phyloP scores from a whole-genome alignment of 2,329 filamentous ascomycete genomes.

The Moelleriella libera region DNA sequence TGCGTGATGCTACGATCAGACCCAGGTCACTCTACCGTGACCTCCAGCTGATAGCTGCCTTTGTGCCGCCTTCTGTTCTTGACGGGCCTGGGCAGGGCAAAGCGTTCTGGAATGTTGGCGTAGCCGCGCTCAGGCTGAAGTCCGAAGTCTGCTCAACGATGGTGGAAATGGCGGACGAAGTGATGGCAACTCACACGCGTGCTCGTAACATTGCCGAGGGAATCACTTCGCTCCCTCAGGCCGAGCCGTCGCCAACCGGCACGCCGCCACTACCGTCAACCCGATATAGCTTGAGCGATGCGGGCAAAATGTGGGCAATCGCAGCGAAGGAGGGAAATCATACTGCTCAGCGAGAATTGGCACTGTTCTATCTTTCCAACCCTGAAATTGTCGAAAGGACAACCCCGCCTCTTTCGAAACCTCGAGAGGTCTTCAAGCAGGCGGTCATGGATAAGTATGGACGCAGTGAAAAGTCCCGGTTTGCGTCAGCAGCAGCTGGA shows the following conservation, averaged over 20 bases:
- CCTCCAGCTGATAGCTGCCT: slow-evolving; percentile 58
- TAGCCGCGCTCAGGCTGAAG: slow-evolving; percentile 80
- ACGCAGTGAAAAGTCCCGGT: slow-evolving; percentile 17
- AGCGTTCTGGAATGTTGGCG: slow-evolving; percentile 79
- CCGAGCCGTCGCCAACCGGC: slow-evolving; percentile 20
- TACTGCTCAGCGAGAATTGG: slow-evolving; percentile 82
- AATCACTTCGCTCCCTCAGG: slow-evolving; percentile 9
- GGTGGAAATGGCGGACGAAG: slow-evolving; percentile 47
- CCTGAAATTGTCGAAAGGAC: slow-evolving; percentile 72
- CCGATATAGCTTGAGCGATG: slow-evolving; percentile 62
- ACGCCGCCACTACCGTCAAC: slow-evolving; percentile 36
- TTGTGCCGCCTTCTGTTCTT: slow-evolving; percentile 45
- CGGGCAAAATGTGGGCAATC: slow-evolving; percentile 80
- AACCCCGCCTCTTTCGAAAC: slow-evolving; percentile 70
- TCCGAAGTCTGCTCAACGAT: slow-evolving; percentile 72
- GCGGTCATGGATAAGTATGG: slow-evolving; percentile 63
- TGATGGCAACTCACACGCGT: slow-evolving; percentile 47
- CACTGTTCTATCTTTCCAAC: slow-evolving; percentile 83
- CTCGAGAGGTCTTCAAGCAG: slow-evolving; percentile 81
- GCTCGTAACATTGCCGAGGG: slow-evolving; percentile 31
- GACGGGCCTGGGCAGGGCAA: slow-evolving; percentile 53
- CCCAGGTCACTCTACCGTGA: slow-evolving; percentile 73
- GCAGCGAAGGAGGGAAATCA: slow-evolving; percentile 78
- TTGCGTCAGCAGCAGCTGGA: slow-evolving; percentile 9
- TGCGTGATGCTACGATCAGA: slow-evolving; percentile 53